These are phyloP conservation scores for Solanum etuberosum DNA, from an alignment of 257 asterid species.

Conservation along the genomic window DNA sequence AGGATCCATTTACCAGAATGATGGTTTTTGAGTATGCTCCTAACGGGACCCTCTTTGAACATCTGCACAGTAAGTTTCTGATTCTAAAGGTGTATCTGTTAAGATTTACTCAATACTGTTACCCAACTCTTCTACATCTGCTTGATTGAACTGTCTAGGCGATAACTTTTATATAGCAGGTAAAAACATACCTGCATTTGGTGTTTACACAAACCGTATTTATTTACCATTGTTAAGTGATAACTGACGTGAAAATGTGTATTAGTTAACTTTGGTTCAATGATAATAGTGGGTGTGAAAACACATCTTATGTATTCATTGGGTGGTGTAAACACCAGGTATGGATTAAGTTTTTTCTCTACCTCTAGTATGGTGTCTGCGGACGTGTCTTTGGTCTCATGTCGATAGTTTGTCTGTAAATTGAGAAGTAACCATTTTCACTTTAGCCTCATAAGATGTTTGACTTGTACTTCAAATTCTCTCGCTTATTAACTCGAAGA, in stretches of 20 bases:
- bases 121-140: neutral
- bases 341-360: neutral
- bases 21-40: conserved; percentile 93
- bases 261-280: neutral
- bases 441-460: neutral
- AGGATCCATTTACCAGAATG: conserved; percentile 81
- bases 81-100: neutral
- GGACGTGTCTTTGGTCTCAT: neutral
- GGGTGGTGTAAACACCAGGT: neutral
- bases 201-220: neutral
- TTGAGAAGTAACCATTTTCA: neutral
- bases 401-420: neutral
- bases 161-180: neutral
- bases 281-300: neutral
- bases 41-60: conserved; percentile 89
- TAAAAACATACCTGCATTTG: neutral
- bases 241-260: neutral
- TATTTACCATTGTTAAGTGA: neutral
- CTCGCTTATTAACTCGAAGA: neutral
- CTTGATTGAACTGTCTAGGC: neutral
- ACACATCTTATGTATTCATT: neutral
- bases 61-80: conserved; percentile 65
- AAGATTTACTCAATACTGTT: neutral
- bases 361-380: neutral
- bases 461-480: neutral